Percentiles rank a stretch among this genome's conserved stretches.
These are phyloP conservation scores for Tulasnella sp. DNA, from an alignment of 768 basidiomycete genomes.

Conservation along the genomic window DNA sequence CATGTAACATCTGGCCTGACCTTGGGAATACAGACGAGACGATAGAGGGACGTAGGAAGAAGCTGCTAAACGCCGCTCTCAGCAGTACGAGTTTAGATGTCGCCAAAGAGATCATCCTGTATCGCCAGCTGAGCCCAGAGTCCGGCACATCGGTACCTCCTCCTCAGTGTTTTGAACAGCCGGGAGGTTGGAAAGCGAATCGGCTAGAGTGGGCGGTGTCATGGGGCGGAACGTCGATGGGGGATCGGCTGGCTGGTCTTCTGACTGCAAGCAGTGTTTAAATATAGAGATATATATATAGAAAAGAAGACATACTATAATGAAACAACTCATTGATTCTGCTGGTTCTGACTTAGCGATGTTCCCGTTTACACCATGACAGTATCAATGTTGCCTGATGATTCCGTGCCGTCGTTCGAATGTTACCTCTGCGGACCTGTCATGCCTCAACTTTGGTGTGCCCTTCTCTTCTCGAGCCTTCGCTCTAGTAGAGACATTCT, in stretches of 20 bases:
- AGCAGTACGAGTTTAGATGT: not conserved
- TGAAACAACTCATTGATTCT: too few species aligned
- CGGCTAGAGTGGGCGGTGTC: constrained; percentile 7
- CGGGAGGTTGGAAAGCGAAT: not conserved
- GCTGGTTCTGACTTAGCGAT: too few species aligned
- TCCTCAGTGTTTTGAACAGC: constrained; percentile 8
- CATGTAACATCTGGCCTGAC: constrained; percentile 65
- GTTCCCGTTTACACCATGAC: too few species aligned
- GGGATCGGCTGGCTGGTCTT: constrained; percentile 6
- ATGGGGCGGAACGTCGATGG: not conserved
- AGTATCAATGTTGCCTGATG: too few species aligned
- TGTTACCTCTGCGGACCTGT: too few species aligned
- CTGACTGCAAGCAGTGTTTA: too few species aligned
- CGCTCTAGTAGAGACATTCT: too few species aligned
- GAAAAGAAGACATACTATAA: too few species aligned
- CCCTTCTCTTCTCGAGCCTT: too few species aligned
- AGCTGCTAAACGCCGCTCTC: constrained; percentile 2
- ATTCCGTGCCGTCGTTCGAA: too few species aligned
- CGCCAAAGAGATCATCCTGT: constrained; percentile 14
- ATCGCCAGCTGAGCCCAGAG: constrained; percentile 1
- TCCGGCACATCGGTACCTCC: not conserved
- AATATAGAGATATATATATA: too few species aligned
- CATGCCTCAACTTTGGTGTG: too few species aligned
- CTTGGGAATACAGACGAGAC: constrained; percentile 22
- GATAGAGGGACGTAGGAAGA: not conserved